phyloP scores from a whole-genome alignment of 495 filamentous ascomycete genomes.

The Cairneyella variabilis region DNA sequence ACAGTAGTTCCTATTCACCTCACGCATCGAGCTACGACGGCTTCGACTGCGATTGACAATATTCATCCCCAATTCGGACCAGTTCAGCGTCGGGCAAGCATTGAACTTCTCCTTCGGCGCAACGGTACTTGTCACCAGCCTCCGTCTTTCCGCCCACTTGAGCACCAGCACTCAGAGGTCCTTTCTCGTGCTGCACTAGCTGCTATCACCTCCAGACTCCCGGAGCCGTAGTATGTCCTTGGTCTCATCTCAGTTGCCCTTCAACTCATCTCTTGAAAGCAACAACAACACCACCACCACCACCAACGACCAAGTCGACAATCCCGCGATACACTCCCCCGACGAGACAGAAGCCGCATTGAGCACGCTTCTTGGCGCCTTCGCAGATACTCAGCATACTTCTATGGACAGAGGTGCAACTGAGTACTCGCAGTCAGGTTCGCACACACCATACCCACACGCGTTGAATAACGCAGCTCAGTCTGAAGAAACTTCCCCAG shows the following conservation, averaged over 20 bases:
- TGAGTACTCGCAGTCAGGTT: constrained; percentile 99
- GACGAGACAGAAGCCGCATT: constrained; percentile 31
- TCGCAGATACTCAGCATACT: constrained; percentile 34
- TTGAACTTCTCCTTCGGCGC: too few species aligned
- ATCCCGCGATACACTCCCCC: too few species aligned
- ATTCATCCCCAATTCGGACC: too few species aligned
- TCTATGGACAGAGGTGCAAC: constrained; percentile 87
- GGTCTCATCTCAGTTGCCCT: constrained; percentile 33
- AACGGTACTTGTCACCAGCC: constrained; percentile 15
- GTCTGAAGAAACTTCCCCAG: constrained; percentile 81
- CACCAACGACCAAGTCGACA: too few species aligned
- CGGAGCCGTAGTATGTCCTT: constrained; percentile 39
- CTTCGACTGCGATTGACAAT: too few species aligned
- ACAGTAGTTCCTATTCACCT: too few species aligned
- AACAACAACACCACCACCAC: constrained; percentile 1
- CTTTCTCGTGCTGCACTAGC: constrained; percentile 5
- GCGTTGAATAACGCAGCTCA: constrained; percentile 57
- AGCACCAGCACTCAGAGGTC: neutral
- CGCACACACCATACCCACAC: constrained; percentile 77
- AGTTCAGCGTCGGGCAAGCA: too few species aligned
- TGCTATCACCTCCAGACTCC: constrained; percentile 10
- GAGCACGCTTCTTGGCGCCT: constrained; percentile 31
- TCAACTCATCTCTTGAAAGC: constrained; percentile 28
- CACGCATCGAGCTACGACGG: too few species aligned
- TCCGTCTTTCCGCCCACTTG: neutral